phyloP scores from a whole-genome alignment of 306 rosid genomes.

The Calophaca sinica region DNA sequence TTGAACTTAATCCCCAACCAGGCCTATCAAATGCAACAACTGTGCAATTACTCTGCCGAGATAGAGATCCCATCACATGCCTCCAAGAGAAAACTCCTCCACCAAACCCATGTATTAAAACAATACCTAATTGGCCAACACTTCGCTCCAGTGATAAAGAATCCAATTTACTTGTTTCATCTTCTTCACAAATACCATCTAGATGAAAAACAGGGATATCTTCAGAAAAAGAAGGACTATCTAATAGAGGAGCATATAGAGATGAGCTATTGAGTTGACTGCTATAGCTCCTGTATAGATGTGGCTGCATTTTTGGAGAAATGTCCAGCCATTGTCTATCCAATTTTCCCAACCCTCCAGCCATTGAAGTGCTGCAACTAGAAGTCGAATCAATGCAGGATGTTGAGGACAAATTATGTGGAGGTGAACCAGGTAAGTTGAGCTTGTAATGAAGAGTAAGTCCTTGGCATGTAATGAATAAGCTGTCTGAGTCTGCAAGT shows the following conservation, averaged over 20 bases:
- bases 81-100: conserved; percentile 99
- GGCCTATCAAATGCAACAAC: conserved; percentile 95
- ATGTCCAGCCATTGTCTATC: conserved; percentile 59
- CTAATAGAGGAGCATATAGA: conserved; percentile 77
- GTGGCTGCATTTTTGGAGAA: conserved; percentile 63
- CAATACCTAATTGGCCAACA: conserved; percentile 67
- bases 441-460: conserved; percentile 85
- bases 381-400: conserved; percentile 59
- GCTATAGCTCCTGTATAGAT: conserved; percentile 79
- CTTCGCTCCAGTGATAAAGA: conserved; percentile 49
- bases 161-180: conserved; percentile 55
- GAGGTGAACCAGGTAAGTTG: conserved; percentile 76
- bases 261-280: conserved; percentile 80
- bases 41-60: conserved; percentile 73
- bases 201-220: conserved; percentile 74
- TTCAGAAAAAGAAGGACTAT: conserved; percentile 65
- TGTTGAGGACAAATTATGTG: conserved; percentile 63
- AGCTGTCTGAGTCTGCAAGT: conserved; percentile 81
- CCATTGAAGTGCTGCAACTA: conserved; percentile 50
- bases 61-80: conserved; percentile 83
- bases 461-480: conserved; percentile 75
- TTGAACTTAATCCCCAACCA: conserved; percentile 95
- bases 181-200: conserved; percentile 63
- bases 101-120: conserved; percentile 92
- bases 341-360: conserved; percentile 62